These are phyloP conservation scores for Colletotrichum agaves DNA, from an alignment of 2,329 filamentous ascomycete genomes.

Conservation along the genomic window DNA sequence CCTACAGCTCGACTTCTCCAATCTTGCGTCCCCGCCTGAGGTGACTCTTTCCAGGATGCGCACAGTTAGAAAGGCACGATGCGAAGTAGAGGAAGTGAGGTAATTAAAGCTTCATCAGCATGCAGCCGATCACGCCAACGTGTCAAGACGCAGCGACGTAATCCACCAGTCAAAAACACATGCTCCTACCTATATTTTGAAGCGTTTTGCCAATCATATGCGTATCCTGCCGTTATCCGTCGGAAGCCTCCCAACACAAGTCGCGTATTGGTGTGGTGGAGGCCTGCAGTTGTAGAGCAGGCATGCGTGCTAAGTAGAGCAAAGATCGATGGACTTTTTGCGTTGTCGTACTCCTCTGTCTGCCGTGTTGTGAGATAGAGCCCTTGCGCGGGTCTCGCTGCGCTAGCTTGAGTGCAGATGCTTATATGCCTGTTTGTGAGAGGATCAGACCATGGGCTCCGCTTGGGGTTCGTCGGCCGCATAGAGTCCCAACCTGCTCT, in stretches of 20 bases:
- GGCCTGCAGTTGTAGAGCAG: constrained; percentile 1
- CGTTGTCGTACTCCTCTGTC: not conserved
- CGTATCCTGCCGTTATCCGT: constrained; percentile 32
- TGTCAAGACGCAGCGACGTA: constrained; percentile 31
- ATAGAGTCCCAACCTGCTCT: constrained; percentile 27
- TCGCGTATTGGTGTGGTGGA: constrained; percentile 26
- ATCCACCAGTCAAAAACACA: constrained; percentile 12
- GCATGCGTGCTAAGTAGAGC: constrained; percentile 17
- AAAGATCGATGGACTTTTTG: constrained; percentile 14
- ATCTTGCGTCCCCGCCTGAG: not conserved
- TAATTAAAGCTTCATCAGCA: constrained; percentile 36
- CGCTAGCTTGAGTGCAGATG: constrained; percentile 25
- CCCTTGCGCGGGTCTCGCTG: constrained; percentile 20
- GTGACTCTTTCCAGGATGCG: constrained; percentile 3
- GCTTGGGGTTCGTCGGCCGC: constrained; percentile 26
- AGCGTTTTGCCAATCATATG: constrained; percentile 21
- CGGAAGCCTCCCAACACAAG: constrained; percentile 12
- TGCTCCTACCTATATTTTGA: constrained; percentile 19
- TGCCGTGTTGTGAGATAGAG: constrained; percentile 8
- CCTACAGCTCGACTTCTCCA: not conserved
- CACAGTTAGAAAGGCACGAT: not conserved
- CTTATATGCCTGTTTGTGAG: constrained; percentile 13
- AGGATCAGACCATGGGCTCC: constrained; percentile 37
- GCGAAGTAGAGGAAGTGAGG: constrained; percentile 11
- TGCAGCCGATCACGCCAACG: constrained; percentile 27